Evolutionary conservation across 768 basidiomycete species (phyloP), one percentile per base, ranked within the genome.

Genomic region (Termitomyces sp.): DNA sequence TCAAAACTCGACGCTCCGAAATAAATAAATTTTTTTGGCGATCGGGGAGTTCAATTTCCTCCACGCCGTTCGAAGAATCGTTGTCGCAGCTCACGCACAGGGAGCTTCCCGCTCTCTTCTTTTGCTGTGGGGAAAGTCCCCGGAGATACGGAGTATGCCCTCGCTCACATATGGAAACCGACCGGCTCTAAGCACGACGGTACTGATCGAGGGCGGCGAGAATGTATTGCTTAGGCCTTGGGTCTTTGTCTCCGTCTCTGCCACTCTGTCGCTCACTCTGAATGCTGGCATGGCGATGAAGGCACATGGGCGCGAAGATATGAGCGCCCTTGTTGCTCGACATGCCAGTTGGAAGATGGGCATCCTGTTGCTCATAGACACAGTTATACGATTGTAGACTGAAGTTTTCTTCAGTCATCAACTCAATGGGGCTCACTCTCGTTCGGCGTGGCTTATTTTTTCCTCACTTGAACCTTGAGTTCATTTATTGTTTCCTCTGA

Each of bases 401-500:
- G 58, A 53, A 60, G 56, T 51, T 59, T 20, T 64, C 61, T 57
- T 58, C 69, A 64, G 75, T 79, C 79, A 72, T 83, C 79, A 88
- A 89, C 89, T 79, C 83, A 91, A 91, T 90, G 89, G 89, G 89
- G 89, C 89, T 91, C 86, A 90, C 87, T 90, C 86, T 89, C 80
- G 70, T 75, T 76, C 83, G 84, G 80, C 84, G 78, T 74, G 69
- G 65, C 63, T 47, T 65, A 79, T 85, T 88, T 89, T 88, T 84
- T 78, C 66, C 67, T 66, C 59, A 20, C 9, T 43, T 53, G 82
- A 78, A 78, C 82, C 74, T 86, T 71, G 77, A 66, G 81, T 81
- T 80, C 76, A 53, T 65, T 53, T 53, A 52, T 54, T 22, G 9
- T 36, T 47, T 29, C 41, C 42, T 36, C 14, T 36, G 20, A 20